phyloP scores from a whole-genome alignment of 2,329 filamentous ascomycete species.

The Helotiales sp. region DNA sequence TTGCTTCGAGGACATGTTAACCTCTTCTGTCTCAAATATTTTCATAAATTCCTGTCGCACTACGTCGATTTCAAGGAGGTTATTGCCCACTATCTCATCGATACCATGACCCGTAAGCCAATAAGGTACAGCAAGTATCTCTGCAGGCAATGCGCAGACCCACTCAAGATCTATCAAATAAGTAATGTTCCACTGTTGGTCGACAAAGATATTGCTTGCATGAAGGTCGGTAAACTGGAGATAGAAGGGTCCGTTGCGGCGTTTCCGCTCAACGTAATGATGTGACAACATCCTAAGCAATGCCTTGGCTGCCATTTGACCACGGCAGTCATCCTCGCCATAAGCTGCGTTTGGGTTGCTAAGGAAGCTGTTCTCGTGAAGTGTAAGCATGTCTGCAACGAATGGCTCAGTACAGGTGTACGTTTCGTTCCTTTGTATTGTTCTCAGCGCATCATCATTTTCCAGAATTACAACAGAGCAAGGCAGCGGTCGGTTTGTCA shows the following conservation, averaged over 20 bases:
- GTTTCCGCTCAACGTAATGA: conserved; percentile 29
- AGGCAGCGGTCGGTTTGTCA: conserved; percentile 35
- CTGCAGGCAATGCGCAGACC: conserved; percentile 36
- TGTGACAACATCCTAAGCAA: conserved; percentile 31
- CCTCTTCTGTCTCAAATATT: too few species aligned
- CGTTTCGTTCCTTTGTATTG: conserved; percentile 33
- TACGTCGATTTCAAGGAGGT: too few species aligned
- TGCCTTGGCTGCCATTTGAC: conserved; percentile 30
- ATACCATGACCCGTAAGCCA: conserved; percentile 34
- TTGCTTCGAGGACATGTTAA: too few species aligned
- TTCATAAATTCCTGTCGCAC: too few species aligned
- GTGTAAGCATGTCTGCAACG: conserved; percentile 19
- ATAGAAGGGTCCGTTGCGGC: conserved; percentile 33
- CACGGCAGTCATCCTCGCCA: conserved; percentile 27
- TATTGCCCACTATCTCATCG: too few species aligned
- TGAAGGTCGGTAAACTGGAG: conserved; percentile 38
- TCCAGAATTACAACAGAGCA: conserved; percentile 35
- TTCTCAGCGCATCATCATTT: conserved; percentile 36
- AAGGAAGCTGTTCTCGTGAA: conserved; percentile 32
- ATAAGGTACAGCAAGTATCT: conserved; percentile 33
- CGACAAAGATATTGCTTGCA: conserved; percentile 39
- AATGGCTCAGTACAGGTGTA: conserved; percentile 30
- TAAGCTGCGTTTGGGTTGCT: conserved; percentile 27
- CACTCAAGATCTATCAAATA: conserved; percentile 39
- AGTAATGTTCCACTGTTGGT: conserved; percentile 38